Evolutionary conservation across 129 eudicot species (phyloP).

Genomic region (Lactuca sativa): DNA sequence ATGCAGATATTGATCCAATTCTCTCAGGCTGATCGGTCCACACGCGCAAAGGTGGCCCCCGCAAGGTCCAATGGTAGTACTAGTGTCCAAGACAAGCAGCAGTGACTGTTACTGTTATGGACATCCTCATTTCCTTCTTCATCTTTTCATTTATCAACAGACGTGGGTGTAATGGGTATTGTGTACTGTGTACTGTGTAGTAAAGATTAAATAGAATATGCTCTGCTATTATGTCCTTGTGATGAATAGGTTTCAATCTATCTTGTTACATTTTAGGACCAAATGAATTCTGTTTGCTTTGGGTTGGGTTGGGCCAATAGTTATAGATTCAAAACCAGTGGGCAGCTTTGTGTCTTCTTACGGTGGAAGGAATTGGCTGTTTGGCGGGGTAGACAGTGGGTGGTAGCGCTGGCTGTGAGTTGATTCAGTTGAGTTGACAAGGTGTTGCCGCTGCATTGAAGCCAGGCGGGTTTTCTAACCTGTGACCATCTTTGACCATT

Average conservation of each 20-base stretch:
- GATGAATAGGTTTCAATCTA: neutral
- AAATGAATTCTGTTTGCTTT: conserved; percentile 23
- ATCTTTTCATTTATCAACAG: conserved; percentile 23
- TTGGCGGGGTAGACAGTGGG: too few relatives aligned
- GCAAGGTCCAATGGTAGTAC: conserved; percentile 30
- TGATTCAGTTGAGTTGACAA: too few relatives aligned
- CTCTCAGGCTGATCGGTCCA: conserved; percentile 80
- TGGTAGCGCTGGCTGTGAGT: too few relatives aligned
- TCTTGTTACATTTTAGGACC: conserved; percentile 30
- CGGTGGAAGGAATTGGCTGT: too few relatives aligned
- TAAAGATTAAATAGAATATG: conserved; percentile 15
- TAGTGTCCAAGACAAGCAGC: conserved; percentile 33
- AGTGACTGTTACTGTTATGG: conserved; percentile 20
- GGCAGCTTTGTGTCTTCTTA: too few relatives aligned
- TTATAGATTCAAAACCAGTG: too few relatives aligned
- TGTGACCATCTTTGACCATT: too few relatives aligned
- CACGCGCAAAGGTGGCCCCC: conserved; percentile 66
- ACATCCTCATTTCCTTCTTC: conserved; percentile 11
- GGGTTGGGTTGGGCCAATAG: neutral
- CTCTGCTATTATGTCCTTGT: neutral
- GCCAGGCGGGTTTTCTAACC: too few relatives aligned
- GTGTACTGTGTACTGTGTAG: conserved; percentile 23
- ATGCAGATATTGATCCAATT: conserved; percentile 85
- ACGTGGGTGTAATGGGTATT: neutral
- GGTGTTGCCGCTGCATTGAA: too few relatives aligned